Evolutionary conservation across 2,329 filamentous ascomycete genomes (phyloP).

Genomic region (Xenosphaeropsis pyriputrescens): DNA sequence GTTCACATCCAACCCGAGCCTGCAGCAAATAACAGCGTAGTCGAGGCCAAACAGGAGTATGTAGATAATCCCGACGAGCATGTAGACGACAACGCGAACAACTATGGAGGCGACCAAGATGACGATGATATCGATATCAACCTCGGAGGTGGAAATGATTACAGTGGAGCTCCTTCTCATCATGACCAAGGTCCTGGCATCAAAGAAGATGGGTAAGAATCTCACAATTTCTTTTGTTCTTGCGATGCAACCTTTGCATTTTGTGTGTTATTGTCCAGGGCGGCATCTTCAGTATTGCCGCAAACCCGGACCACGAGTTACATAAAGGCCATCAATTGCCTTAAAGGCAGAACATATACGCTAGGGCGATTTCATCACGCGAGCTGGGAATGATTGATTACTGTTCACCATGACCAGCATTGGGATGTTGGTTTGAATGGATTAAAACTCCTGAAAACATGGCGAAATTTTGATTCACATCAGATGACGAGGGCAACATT

Average conservation of each 20-base stretch:
- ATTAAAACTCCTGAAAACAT: too few relatives aligned
- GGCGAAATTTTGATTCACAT: too few relatives aligned
- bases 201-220: slow-evolving; percentile 85
- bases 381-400: too few relatives aligned
- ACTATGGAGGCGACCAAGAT: slow-evolving; percentile 29
- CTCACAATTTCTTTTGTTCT: slow-evolving; percentile 7
- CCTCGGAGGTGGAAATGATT: slow-evolving; percentile 25
- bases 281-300: too few relatives aligned
- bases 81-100: slow-evolving; percentile 24
- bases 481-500: too few relatives aligned
- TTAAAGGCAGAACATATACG: too few relatives aligned
- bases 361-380: too few relatives aligned
- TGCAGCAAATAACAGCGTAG: slow-evolving; percentile 12
- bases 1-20: slow-evolving; percentile 13
- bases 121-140: slow-evolving; percentile 46
- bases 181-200: slow-evolving; percentile 47
- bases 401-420: too few relatives aligned
- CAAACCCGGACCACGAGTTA: too few relatives aligned
- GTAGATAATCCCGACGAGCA: slow-evolving; percentile 18
- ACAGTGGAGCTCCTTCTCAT: slow-evolving; percentile 14
- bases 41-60: slow-evolving; percentile 13
- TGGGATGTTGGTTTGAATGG: too few relatives aligned
- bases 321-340: too few relatives aligned
- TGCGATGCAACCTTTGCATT: neutral
- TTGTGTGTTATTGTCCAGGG: too few relatives aligned